A percentile compares a stretch with the other conserved stretches of the same genome.
Evolutionary conservation across 1,139 yeast genomes (phyloP).

Genomic region (Diutina rugosa): DNA sequence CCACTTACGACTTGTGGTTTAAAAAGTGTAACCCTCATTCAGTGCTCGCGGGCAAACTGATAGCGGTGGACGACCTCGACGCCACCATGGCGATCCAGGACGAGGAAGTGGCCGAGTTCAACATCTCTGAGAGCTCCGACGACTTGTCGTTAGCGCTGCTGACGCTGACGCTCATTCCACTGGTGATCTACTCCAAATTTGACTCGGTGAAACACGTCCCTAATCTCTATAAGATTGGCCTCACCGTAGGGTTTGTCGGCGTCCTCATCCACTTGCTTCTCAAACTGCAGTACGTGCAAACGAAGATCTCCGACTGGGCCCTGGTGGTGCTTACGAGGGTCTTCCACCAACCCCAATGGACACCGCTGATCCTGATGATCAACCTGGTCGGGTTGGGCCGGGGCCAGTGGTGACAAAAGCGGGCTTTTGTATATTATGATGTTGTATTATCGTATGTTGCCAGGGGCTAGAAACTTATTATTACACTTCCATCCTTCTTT

Average conservation of each 20-base stretch:
- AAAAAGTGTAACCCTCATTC: conserved; percentile 13
- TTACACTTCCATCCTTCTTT: conserved; percentile 1
- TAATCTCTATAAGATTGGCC: conserved; percentile 19
- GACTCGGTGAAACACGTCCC: conserved; percentile 2
- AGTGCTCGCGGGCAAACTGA: conserved; percentile 11
- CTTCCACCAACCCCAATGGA: background rate
- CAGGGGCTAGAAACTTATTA: background rate
- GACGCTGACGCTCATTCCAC: background rate
- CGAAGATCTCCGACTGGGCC: background rate
- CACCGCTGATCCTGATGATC: background rate
- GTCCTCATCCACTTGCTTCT: conserved; percentile 24
- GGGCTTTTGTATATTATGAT: conserved; percentile 2
- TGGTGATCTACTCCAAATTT: background rate
- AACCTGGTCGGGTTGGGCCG: background rate
- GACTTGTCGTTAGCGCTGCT: background rate
- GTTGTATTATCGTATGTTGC: background rate
- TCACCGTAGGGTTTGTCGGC: conserved; percentile 31
- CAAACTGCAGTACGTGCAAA: conserved; percentile 6
- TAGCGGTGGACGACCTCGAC: background rate
- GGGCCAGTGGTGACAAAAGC: background rate
- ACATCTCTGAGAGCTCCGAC: conserved; percentile 8
- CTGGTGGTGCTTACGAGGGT: background rate
- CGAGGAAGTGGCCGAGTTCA: conserved; percentile 16
- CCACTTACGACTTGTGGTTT: conserved; percentile 25
- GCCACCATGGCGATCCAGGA: conserved; percentile 16